Evolutionary conservation across 495 filamentous ascomycete genomes (phyloP).

Genomic region (Penicillium arizonense): DNA sequence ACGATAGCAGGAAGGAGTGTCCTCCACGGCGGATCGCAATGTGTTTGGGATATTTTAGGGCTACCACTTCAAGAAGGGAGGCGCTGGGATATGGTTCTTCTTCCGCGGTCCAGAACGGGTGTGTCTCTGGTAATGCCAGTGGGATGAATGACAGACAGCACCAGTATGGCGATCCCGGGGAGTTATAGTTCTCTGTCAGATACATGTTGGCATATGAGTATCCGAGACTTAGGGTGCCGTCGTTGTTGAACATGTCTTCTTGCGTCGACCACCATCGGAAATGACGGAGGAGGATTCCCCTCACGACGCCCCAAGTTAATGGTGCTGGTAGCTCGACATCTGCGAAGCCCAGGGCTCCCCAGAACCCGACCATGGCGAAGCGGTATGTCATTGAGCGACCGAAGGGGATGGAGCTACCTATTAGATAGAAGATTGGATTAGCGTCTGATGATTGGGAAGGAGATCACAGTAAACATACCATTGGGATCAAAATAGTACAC

Average conservation of each 20-base stretch:
- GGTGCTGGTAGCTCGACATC: slow-evolving; percentile 68
- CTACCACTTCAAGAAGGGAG: slow-evolving; percentile 51
- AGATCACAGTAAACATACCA: slow-evolving; percentile 30
- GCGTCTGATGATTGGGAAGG: background rate
- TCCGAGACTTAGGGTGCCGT: slow-evolving; percentile 72
- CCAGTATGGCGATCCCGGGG: slow-evolving; percentile 67
- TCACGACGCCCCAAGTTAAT: slow-evolving; percentile 73
- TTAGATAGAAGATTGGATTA: background rate
- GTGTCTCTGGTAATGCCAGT: slow-evolving; percentile 61
- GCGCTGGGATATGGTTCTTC: slow-evolving; percentile 60
- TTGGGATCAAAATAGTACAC: slow-evolving; percentile 72
- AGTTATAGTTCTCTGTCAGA: slow-evolving; percentile 79
- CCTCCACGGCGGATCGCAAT: slow-evolving; percentile 59
- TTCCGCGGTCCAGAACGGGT: slow-evolving; percentile 71
- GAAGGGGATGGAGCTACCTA: slow-evolving; percentile 63
- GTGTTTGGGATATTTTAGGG: slow-evolving; percentile 65
- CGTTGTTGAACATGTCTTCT: slow-evolving; percentile 66
- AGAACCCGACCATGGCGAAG: slow-evolving; percentile 80
- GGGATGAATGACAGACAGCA: slow-evolving; percentile 74
- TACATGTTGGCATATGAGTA: slow-evolving; percentile 81
- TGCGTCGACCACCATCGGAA: slow-evolving; percentile 78
- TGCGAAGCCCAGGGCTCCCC: slow-evolving; percentile 74
- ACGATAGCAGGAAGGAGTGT: slow-evolving; percentile 71
- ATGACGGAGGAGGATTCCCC: slow-evolving; percentile 70
- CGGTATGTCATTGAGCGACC: slow-evolving; percentile 75